Conservation (phyloP, 2,329 filamentous ascomycete species). For the Hypoxylon sp. region DNA sequence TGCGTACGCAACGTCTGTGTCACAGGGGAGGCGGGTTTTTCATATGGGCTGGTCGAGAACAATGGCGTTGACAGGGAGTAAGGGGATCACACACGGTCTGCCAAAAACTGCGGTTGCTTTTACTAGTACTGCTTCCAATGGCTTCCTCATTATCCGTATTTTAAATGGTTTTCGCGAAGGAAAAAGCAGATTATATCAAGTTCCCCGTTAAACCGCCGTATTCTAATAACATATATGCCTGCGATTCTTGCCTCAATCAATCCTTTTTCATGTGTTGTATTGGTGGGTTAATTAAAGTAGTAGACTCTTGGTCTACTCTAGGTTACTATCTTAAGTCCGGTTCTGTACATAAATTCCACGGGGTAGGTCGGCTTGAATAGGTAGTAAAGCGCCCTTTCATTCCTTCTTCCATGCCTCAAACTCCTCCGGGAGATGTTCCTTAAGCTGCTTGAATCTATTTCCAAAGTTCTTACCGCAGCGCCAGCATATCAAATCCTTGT, state of each 20-base stretch:
- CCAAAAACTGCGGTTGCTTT: constrained; percentile 19
- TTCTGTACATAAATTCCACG: background rate
- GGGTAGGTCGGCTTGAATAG: background rate
- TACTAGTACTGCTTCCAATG: constrained; percentile 11
- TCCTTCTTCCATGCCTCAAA: constrained; percentile 81
- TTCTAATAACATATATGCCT: constrained; percentile 4
- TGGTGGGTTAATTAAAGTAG: background rate
- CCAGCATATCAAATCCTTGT: constrained; percentile 83
- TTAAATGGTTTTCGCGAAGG: constrained; percentile 5
- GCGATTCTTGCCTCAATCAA: background rate
- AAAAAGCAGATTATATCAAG: constrained; percentile 11
- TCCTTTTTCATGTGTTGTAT: background rate
- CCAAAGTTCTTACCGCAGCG: constrained; percentile 82
- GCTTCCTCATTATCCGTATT: constrained; percentile 9
- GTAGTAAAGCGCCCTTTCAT: constrained; percentile 55
- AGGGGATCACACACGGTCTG: constrained; percentile 28
- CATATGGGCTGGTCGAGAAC: constrained; percentile 25
- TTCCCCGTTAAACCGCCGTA: background rate
- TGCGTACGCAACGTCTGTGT: constrained; percentile 5
- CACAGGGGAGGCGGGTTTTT: constrained; percentile 21
- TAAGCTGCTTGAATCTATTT: constrained; percentile 75
- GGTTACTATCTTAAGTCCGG: background rate
- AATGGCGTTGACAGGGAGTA: constrained; percentile 41
- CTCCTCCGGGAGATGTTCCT: constrained; percentile 76
- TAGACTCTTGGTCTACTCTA: constrained; percentile 1